Percentiles rank a stretch among this genome's conserved stretches.
Evolutionary conservation across 2,329 filamentous ascomycete species (phyloP).

Genomic region (Pyrenophora graminea): DNA sequence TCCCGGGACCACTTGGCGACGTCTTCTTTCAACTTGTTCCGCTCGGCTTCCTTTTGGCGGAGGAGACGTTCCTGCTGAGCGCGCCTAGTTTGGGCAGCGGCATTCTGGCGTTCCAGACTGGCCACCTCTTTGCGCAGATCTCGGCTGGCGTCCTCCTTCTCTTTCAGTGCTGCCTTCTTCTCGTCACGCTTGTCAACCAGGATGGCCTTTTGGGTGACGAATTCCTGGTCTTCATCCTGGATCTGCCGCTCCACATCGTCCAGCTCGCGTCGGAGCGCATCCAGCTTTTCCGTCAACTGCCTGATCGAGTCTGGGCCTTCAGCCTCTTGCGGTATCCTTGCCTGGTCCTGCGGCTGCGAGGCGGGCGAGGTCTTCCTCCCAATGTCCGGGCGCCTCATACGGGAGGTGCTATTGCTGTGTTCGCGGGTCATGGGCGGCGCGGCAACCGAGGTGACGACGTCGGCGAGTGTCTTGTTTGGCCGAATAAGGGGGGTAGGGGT

Average conservation of each 20-base stretch:
- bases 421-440: conserved; percentile 69
- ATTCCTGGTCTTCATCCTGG: conserved; percentile 62
- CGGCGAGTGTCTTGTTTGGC: conserved; percentile 58
- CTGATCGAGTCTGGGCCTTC: conserved; percentile 59
- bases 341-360: conserved; percentile 51
- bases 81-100: conserved; percentile 76
- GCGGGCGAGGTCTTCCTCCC: conserved; percentile 78
- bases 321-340: conserved; percentile 42
- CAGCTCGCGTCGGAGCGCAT: conserved; percentile 78
- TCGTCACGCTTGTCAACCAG: conserved; percentile 78
- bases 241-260: conserved; percentile 76
- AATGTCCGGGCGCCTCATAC: conserved; percentile 67
- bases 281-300: conserved; percentile 79
- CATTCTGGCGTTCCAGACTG: conserved; percentile 78
- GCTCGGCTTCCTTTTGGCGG: conserved; percentile 70
- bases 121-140: conserved; percentile 82
- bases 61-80: conserved; percentile 75
- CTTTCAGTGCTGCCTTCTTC: conserved; percentile 75
- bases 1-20: conserved; percentile 70
- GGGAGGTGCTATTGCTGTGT: conserved; percentile 58
- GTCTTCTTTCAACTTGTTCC: conserved; percentile 71
- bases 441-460: conserved; percentile 65
- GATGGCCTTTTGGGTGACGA: conserved; percentile 49
- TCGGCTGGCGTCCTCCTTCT: conserved; percentile 88
- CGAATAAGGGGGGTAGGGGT: conserved; percentile 59